These are phyloP conservation scores for Calonectria fujianensis DNA, from an alignment of 2,329 filamentous ascomycete genomes.

Conservation along the genomic window DNA sequence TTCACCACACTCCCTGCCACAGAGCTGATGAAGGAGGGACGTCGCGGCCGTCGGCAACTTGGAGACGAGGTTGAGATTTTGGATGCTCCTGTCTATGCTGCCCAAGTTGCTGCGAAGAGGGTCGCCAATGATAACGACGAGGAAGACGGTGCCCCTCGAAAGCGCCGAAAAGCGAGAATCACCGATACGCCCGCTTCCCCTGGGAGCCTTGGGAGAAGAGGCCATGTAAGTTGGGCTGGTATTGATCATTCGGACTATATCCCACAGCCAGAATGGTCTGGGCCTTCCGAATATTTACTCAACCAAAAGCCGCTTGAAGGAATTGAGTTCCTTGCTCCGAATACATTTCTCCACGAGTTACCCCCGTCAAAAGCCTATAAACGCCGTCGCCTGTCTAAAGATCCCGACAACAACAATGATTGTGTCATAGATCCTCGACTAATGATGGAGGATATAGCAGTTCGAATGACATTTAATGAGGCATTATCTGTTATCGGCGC, in stretches of 20 bases:
- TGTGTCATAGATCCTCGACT: slow-evolving; percentile 36
- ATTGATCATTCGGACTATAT: slow-evolving; percentile 40
- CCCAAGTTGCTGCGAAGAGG: slow-evolving; percentile 60
- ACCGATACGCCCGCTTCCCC: slow-evolving; percentile 28
- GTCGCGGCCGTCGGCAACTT: slow-evolving; percentile 61
- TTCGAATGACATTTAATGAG: slow-evolving; percentile 45
- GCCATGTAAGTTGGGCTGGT: slow-evolving; percentile 39
- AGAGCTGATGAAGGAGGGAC: slow-evolving; percentile 46
- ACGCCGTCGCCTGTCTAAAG: slow-evolving; percentile 27
- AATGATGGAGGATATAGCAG: slow-evolving; percentile 22
- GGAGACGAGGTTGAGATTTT: slow-evolving; percentile 68
- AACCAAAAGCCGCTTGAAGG: slow-evolving; percentile 43
- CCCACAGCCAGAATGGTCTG: slow-evolving; percentile 45
- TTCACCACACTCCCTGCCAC: slow-evolving; percentile 47
- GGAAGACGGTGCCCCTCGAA: slow-evolving; percentile 44
- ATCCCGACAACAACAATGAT: slow-evolving; percentile 19
- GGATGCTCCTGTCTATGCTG: slow-evolving; percentile 70
- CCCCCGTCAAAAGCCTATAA: slow-evolving; percentile 30
- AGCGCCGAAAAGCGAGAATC: slow-evolving; percentile 50
- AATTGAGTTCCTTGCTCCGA: slow-evolving; percentile 65
- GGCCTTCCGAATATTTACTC: slow-evolving; percentile 44
- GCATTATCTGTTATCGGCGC: slow-evolving; percentile 51
- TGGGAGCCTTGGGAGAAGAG: slow-evolving; percentile 32
- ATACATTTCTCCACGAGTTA: slow-evolving; percentile 62
- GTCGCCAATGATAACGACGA: slow-evolving; percentile 51